Percentiles rank a stretch among this genome's conserved stretches.
phyloP scores from a whole-genome alignment of 352 stramenopile species.

The Phytophthora agathidicida region DNA sequence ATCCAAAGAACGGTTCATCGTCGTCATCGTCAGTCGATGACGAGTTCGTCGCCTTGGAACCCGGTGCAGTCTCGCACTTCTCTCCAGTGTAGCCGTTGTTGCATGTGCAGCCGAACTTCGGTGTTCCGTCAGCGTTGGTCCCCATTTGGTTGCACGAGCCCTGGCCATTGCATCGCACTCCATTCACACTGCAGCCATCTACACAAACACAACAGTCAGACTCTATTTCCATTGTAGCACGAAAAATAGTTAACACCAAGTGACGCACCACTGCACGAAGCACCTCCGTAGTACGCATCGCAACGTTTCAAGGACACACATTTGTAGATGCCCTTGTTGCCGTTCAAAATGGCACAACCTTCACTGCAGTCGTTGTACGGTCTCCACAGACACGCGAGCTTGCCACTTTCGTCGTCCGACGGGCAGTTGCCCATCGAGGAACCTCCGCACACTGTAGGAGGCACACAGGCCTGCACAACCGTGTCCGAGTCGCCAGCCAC shows the following conservation, averaged over 20 bases:
- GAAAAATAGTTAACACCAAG: background rate
- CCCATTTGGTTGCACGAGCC: conserved; percentile 68
- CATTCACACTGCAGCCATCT: conserved; percentile 59
- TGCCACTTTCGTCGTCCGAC: conserved; percentile 55
- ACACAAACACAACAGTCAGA: background rate
- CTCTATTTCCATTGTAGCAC: background rate
- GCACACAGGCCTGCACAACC: conserved; percentile 73
- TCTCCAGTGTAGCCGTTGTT: conserved; percentile 74
- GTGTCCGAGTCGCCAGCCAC: conserved; percentile 70
- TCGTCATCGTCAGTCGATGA: conserved; percentile 13
- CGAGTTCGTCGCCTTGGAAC: conserved; percentile 10
- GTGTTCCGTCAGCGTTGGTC: conserved; percentile 32
- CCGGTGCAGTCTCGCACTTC: conserved; percentile 42
- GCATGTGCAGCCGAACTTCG: conserved; percentile 67
- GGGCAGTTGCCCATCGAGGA: conserved; percentile 63
- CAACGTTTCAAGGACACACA: conserved; percentile 81
- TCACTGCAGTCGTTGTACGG: conserved; percentile 25
- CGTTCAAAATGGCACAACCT: conserved; percentile 34
- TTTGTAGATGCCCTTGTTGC: conserved; percentile 74
- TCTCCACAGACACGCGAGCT: conserved; percentile 75
- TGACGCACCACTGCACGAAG: conserved; percentile 61
- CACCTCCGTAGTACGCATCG: conserved; percentile 64
- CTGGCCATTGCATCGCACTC: conserved; percentile 76
- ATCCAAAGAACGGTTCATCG: conserved; percentile 7
- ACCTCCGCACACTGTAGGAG: conserved; percentile 60